Percentiles rank a stretch among this genome's conserved stretches.
Evolutionary conservation across 2,329 filamentous ascomycete species (phyloP).

Genomic region (Juglanconis oblonga): DNA sequence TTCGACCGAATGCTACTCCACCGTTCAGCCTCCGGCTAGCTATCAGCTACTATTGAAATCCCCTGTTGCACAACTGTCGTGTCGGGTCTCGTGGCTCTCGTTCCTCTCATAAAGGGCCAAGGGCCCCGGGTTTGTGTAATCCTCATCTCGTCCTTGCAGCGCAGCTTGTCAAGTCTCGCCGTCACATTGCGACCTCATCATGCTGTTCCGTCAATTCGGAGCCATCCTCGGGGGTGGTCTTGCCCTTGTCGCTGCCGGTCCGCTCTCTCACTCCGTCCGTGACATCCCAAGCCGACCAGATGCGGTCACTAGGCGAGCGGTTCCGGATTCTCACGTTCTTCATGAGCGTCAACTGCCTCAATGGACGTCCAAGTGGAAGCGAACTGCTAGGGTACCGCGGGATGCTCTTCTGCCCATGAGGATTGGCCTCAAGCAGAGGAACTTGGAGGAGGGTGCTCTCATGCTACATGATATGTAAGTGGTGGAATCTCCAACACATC

Average conservation of each 20-base stretch:
- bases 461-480: constrained; percentile 31
- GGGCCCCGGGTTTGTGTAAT: neutral
- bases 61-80: no score
- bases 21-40: neutral
- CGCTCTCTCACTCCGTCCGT: constrained; percentile 2
- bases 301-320: constrained; percentile 10
- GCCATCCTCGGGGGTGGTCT: constrained; percentile 7
- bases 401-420: constrained; percentile 29
- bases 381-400: constrained; percentile 23
- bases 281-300: constrained; percentile 4
- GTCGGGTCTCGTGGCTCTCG: no score
- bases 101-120: neutral
- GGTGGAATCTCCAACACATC: neutral
- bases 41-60: neutral
- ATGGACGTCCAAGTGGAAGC: constrained; percentile 25
- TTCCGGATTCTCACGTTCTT: constrained; percentile 23
- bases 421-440: constrained; percentile 31
- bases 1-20: neutral
- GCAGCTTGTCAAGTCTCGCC: neutral
- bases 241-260: neutral
- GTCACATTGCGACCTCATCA: neutral
- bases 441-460: constrained; percentile 28
- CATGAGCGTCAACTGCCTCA: constrained; percentile 28
- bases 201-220: constrained; percentile 4
- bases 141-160: neutral